Percentiles rank a stretch among this genome's conserved stretches.
Conservation (phyloP, 495 filamentous ascomycete species). For the Aspergillus panamensis region DNA sequence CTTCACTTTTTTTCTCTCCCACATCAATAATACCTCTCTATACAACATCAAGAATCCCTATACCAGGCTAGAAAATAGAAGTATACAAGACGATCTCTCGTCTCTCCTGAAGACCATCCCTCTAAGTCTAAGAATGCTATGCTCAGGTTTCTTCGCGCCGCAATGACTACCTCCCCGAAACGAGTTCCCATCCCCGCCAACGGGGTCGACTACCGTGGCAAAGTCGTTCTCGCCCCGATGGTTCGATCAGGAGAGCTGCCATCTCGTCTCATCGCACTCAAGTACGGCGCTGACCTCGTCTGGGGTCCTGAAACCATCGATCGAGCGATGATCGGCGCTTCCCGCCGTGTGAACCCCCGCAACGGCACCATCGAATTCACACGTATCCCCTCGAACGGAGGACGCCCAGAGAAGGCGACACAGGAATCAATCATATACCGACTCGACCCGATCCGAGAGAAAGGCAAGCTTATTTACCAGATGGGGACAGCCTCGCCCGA, state of each 20-base stretch:
- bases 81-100: background rate
- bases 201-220: slow-evolving; percentile 90
- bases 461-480: slow-evolving; percentile 76
- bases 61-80: background rate
- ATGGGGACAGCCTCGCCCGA: slow-evolving; percentile 80
- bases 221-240: slow-evolving; percentile 95
- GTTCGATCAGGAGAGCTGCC: slow-evolving; percentile 93
- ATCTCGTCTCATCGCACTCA: slow-evolving; percentile 76
- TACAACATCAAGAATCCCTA: background rate
- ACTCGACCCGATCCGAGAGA: slow-evolving; percentile 71
- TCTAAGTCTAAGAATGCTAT: slow-evolving; percentile 36
- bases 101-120: background rate
- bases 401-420: slow-evolving; percentile 40
- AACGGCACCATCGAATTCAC: slow-evolving; percentile 80
- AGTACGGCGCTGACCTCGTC: slow-evolving; percentile 94
- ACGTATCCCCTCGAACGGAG: slow-evolving; percentile 65
- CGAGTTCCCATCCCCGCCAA: slow-evolving; percentile 79
- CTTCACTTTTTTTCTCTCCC: slow-evolving; percentile 4
- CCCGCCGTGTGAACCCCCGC: slow-evolving; percentile 66
- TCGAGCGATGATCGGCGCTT: slow-evolving; percentile 80
- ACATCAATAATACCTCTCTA: background rate
- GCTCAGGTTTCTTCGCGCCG: slow-evolving; percentile 41
- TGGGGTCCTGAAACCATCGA: slow-evolving; percentile 98
- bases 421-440: slow-evolving; percentile 79
- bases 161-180: slow-evolving; percentile 52